Evolutionary conservation across 331 rosid genomes (phyloP), one percentile per base, ranked within the genome.

Genomic region (Pyrus hybrid): DNA sequence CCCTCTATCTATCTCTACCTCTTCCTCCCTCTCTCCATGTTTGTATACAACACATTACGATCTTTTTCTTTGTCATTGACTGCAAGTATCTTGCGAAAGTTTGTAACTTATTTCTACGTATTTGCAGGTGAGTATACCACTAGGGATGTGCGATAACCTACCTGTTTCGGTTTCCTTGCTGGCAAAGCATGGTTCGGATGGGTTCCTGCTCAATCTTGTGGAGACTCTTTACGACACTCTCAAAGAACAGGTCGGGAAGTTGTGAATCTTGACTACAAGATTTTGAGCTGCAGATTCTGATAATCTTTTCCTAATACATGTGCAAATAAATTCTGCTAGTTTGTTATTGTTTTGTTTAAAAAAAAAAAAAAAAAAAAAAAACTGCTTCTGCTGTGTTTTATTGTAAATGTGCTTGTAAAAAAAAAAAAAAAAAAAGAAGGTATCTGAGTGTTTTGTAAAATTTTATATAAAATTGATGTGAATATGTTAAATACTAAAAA

Each of bases 181-280:
- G 84, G 97, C 96, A 29, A 85, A 73, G 61, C 90, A 89, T 58
- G 97, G 97, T 62, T 87, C 92, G 25, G 97, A 94, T 83, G 86
- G 84, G 22, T 90, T 94, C 77, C 81, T 94, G 78, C 96, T 92
- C 47, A 84, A 79, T 80, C 77, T 90, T 73, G 91, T 90, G 0
- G 90, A 92, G 85, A 79, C 76, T 82, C 84, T 94, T 69, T 83
- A 84, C 79, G 83, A 66, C 63, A 82, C 79, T 35, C 82, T 90
- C 63, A 62, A 81, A 77, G 85, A 85, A 70, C 73, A 87, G 62
- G 72, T 76, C 73, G 75, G 76, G 45, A 7, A 12, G 61, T 62
- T 62, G 22, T 13, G 58, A 41, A 30, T 51, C 22, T 32, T 9
- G 21, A 2, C 54, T 14, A 60, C 74, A 47, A 37, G 18, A 75